A percentile compares a stretch with the other conserved stretches of the same genome.
These are phyloP conservation scores for Alternaria postmessia DNA, from an alignment of 2,329 filamentous ascomycete genomes.

Conservation along the genomic window DNA sequence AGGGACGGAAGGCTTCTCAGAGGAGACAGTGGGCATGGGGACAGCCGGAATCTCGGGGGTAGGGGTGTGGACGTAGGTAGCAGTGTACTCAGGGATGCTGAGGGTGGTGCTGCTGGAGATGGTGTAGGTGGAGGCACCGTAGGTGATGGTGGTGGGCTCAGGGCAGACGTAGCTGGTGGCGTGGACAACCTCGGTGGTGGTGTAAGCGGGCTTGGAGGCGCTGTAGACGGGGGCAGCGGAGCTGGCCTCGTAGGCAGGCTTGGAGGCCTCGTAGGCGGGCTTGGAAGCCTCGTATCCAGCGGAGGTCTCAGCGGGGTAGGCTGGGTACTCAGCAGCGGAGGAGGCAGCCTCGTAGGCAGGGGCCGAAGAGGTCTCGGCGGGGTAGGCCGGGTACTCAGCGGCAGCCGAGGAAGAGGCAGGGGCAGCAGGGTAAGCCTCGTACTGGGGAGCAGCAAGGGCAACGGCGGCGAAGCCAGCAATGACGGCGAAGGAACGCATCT, in stretches of 20 bases:
- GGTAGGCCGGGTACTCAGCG: conserved; percentile 16
- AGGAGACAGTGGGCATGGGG: neutral
- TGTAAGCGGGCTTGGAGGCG: conserved; percentile 26
- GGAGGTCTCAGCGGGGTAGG: conserved; percentile 7
- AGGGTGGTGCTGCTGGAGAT: conserved; percentile 45
- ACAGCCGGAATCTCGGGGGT: conserved; percentile 6
- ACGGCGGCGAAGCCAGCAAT: conserved; percentile 43
- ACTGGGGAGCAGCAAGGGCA: conserved; percentile 33
- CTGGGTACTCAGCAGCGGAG: conserved; percentile 12
- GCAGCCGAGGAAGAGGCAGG: conserved; percentile 5
- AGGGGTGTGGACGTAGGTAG: conserved; percentile 30
- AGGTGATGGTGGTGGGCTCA: conserved; percentile 37
- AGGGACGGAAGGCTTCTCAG: neutral
- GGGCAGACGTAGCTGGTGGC: conserved; percentile 35
- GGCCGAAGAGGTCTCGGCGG: conserved; percentile 2
- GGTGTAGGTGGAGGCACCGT: conserved; percentile 44
- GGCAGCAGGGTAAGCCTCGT: conserved; percentile 20
- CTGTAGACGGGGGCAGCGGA: conserved; percentile 2
- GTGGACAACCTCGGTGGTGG: conserved; percentile 39
- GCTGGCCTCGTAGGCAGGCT: conserved; percentile 1
- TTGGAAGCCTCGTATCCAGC: conserved; percentile 6
- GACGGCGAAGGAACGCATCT: conserved; percentile 50
- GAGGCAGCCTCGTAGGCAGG: conserved; percentile 7
- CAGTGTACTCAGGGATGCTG: conserved; percentile 33
- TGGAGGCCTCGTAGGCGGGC: neutral